These are phyloP conservation scores for Didymella arachidicola DNA, from an alignment of 2,329 filamentous ascomycete species.

Conservation along the genomic window DNA sequence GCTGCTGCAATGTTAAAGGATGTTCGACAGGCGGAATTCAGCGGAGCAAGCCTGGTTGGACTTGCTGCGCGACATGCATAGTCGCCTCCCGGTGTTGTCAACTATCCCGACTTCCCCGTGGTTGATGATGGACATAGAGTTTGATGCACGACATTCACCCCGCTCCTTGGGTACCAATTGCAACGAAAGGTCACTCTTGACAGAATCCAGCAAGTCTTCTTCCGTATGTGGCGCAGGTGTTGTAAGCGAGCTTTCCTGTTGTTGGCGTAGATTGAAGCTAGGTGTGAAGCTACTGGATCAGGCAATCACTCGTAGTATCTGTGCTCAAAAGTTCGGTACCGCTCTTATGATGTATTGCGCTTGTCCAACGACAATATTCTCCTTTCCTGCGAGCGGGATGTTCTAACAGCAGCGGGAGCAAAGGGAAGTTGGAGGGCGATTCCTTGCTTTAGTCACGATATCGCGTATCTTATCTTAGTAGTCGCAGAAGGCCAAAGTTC, in stretches of 20 bases:
- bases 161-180: background rate
- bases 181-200: background rate
- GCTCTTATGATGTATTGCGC: background rate
- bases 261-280: constrained; percentile 6
- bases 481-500: constrained; percentile 1
- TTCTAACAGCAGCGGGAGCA: background rate
- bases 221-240: constrained; percentile 1
- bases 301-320: constrained; percentile 1
- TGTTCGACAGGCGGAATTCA: background rate
- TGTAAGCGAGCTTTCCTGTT: background rate
- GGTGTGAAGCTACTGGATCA: constrained; percentile 3
- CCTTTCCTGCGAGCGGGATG: background rate
- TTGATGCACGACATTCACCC: background rate
- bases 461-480: background rate
- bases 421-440: background rate
- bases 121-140: background rate
- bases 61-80: background rate
- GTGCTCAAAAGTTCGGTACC: background rate
- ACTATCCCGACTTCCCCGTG: background rate
- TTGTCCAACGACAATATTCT: background rate
- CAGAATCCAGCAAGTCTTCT: background rate
- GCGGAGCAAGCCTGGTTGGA: background rate
- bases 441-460: background rate
- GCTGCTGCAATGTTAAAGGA: constrained; percentile 4
- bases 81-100: constrained; percentile 1